Evolutionary conservation across 371 early-diverging fungal species (phyloP), one percentile per base, ranked within the genome.

Genomic region (Sporodiniella umbellata): DNA sequence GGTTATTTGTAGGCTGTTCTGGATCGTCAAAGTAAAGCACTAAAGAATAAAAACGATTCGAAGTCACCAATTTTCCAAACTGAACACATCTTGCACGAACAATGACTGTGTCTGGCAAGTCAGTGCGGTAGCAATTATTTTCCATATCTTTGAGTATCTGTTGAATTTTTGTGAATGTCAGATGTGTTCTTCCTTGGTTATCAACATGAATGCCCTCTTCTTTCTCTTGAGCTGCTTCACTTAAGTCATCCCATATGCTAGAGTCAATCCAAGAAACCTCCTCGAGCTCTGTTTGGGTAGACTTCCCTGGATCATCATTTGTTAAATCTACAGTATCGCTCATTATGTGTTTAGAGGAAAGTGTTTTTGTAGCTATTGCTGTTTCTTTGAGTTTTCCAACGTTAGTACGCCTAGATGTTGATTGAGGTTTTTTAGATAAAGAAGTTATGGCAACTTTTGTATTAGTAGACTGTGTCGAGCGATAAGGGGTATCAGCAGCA

Each of bases 91-190:
- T 52, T 4, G 18, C 49, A 25, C 26, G 12, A 0, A 53, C 42
- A 14, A 49, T 39, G 1, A 61, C 42, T 14, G 15, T 42, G 39
- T 61, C 62, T 3, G 56, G 35, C 14, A 53, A 15, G 23, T 48
- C 14, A 0, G 24, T 53, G 2, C 40, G 33, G 12, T 28, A 48
- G 4, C 40, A 21, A n/a, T 48, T 33, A 8, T 30, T 31, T 18
- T 49, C 45, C 35, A 48, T 44, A 1, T 28, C 30, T 26, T 23
- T 49, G 10, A 61, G 15, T 17, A 25, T 56, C 11, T 44, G 12
- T 12, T 40, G 22, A 0, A 61, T 8, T 2, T 18, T 37, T 10
- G 47, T 48, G 39, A 61, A 61, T 4, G 62, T 23, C 7, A 39
- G 39, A 28, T 45, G 49, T 8, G 44, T 33, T 4, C 39, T 56